Percentiles rank a stretch among this genome's conserved stretches.
phyloP scores from a whole-genome alignment of 345 rosid genomes.

The Hibiscus trionum region DNA sequence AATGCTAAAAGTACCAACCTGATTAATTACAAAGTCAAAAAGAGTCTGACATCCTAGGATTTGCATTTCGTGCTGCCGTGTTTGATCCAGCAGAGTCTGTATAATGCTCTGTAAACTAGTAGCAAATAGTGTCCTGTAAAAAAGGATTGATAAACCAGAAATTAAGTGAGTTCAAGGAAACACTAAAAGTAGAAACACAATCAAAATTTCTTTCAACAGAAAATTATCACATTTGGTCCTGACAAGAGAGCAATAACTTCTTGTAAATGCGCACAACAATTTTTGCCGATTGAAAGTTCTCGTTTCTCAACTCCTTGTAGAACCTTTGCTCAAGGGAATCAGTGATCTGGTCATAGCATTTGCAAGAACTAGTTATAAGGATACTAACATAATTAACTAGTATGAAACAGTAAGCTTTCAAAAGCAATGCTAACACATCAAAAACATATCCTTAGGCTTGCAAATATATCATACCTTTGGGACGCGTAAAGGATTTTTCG shows the following conservation, averaged over 20 bases:
- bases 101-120: constrained; percentile 74
- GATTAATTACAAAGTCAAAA: constrained; percentile 82
- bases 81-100: constrained; percentile 71
- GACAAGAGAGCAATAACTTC: constrained; percentile 70
- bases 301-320: constrained; percentile 90
- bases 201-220: background rate
- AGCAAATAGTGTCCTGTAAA: constrained; percentile 70
- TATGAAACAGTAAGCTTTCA: background rate
- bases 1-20: constrained; percentile 40
- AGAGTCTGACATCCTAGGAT: constrained; percentile 76
- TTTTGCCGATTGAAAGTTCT: constrained; percentile 68
- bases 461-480: constrained; percentile 59
- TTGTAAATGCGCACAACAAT: constrained; percentile 79
- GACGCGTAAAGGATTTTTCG: constrained; percentile 80
- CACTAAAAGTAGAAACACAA: background rate
- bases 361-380: constrained; percentile 2
- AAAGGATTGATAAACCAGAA: constrained; percentile 5
- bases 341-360: constrained; percentile 55
- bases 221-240: constrained; percentile 85
- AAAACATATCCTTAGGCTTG: constrained; percentile 5
- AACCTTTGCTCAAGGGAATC: constrained; percentile 87
- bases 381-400: background rate
- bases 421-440: background rate
- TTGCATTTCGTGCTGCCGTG: constrained; percentile 62
- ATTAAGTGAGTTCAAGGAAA: background rate